Base-by-base conservation (phyloP, 2,329 filamentous ascomycete genomes). In the Corinectria fuckeliana region DNA sequence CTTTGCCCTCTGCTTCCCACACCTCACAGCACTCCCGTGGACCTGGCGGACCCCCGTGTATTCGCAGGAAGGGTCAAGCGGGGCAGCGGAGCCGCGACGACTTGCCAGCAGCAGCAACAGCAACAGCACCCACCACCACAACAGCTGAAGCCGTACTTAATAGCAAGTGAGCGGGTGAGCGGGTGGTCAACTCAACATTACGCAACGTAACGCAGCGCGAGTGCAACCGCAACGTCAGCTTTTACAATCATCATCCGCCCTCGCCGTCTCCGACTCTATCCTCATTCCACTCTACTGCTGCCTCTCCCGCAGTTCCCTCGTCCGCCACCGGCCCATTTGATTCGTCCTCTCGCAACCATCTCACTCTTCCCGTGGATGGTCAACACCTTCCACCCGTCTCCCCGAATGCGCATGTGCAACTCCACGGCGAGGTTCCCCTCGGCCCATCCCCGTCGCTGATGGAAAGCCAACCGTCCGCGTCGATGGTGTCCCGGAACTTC, bases 401-500 rank as follows among this genome's bases (percentile, higher is more conserved):
- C 42, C 56, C 60, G 57, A 62, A 67, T 64, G 66, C 55, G 58
- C 42, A 60, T 57, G 50, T 62, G 56, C 61, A 58, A 60, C 60
- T 63, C 54, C 39, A 48, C 52, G 53, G 60, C 60, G 62, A 61
- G 58, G 66, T 55, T 61, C 44, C 48, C 56, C 61, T 56, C 53
- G 48, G 60, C 58, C 49, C 64, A 60, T 63, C 61, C 50, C 60
- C 62, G 56, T 56, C 56, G 66, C 65, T 69, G 66, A 71, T 71
- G 69, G 67, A 69, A 62, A 60, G 60, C 57, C 68, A 66, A 63
- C 38, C 56, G 49, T 55, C 54, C 42, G 16, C 55, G 53, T 50
- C 54, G 34, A 50, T 54, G 48, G 34, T 34, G 49, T 36, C 49
- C 41, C 65, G 60, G 51, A 67, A 63, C 34, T 71, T 71, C 54